Evolutionary conservation across 768 basidiomycete genomes (phyloP).

Genomic region (Suillus subluteus): DNA sequence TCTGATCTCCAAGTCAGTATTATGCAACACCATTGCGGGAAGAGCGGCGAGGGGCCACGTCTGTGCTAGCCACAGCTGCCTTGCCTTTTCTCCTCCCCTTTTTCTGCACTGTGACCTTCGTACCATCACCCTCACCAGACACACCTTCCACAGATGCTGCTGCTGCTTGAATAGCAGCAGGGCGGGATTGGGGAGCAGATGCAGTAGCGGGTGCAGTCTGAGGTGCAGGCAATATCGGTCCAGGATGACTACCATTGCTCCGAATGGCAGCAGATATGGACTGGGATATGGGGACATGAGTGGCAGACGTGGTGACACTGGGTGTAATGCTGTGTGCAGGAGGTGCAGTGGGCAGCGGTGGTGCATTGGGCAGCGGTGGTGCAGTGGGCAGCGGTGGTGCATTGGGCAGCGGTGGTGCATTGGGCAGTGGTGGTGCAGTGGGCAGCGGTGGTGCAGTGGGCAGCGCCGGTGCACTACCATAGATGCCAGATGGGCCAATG

Average conservation of each 20-base stretch:
- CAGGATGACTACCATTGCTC: not conserved
- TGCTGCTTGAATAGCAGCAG: not conserved
- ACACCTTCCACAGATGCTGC: not conserved
- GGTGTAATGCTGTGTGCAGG: not conserved
- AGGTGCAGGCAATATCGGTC: not conserved
- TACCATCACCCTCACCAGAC: not conserved
- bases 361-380: no score
- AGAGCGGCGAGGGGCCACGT: not conserved
- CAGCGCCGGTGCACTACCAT: not conserved
- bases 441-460: conserved; percentile 1
- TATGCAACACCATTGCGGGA: not conserved
- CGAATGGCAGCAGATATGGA: not conserved
- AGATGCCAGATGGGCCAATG: no score
- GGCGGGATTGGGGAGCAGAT: not conserved
- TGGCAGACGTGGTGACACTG: no score
- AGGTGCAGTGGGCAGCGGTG: not conserved
- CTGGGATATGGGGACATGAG: no score
- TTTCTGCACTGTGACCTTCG: not conserved
- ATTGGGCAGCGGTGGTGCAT: no score
- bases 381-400: no score
- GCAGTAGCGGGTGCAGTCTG: not conserved
- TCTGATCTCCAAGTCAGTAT: not conserved
- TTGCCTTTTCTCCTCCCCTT: conserved; percentile 1
- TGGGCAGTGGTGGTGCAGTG: no score
- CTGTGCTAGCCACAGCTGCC: not conserved